phyloP scores from a whole-genome alignment of 2,329 filamentous ascomycete species.

The Cryphonectria nitschkei region DNA sequence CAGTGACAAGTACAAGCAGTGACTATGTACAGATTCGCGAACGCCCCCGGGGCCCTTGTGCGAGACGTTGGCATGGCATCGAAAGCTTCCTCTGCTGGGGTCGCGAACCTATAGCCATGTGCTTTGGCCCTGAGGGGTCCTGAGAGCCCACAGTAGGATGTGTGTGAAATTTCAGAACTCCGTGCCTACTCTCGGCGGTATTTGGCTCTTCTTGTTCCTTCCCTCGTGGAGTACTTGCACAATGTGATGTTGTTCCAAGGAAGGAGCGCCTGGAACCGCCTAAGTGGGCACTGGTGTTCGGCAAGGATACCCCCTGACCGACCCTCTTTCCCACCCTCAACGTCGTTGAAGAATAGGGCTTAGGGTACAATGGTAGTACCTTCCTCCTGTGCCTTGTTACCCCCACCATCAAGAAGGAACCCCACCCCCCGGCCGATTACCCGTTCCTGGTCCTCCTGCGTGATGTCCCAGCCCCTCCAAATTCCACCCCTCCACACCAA shows the following conservation, averaged over 20 bases:
- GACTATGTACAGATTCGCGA: neutral
- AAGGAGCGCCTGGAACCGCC: neutral
- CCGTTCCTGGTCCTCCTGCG: neutral
- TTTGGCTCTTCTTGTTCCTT: neutral
- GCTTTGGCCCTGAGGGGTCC: neutral
- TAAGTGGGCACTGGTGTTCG: neutral
- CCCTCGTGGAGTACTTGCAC: neutral
- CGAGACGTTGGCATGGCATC: neutral
- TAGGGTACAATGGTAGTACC: neutral
- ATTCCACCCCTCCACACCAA: slow-evolving; percentile 1
- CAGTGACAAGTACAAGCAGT: neutral
- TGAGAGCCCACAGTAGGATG: neutral
- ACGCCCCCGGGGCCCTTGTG: neutral
- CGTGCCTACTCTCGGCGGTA: neutral
- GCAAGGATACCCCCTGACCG: neutral
- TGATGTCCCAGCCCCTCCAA: slow-evolving; percentile 21
- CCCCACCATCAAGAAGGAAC: neutral
- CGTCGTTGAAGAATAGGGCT: neutral
- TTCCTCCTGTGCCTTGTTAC: neutral
- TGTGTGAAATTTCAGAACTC: neutral
- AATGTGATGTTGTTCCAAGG: neutral
- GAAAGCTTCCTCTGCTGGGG: neutral
- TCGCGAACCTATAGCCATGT: neutral
- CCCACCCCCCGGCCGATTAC: neutral
- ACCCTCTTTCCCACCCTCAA: neutral